phyloP scores from a whole-genome alignment of 192 early-diverging fungal species.

The Pilobolus umbonatus region DNA sequence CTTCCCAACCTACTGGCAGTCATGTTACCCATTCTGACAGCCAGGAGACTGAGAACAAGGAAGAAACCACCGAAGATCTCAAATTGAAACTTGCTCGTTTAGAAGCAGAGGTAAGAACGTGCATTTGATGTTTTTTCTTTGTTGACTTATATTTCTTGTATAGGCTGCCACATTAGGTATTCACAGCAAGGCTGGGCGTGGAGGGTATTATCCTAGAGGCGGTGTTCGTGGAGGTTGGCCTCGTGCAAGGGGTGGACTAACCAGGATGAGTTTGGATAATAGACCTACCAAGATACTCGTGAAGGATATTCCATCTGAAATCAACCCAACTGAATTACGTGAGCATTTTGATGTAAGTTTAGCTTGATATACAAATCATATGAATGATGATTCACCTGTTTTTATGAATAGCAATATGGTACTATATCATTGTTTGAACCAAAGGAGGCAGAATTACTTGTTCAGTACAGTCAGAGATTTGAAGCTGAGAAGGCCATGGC shows the following conservation, averaged over 20 bases:
- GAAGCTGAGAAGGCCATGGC: conserved; percentile 34
- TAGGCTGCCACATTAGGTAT: conserved; percentile 35
- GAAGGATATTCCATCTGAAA: conserved; percentile 43
- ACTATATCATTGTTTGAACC: conserved; percentile 10
- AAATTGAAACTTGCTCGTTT: conserved; percentile 56
- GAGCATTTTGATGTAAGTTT: conserved; percentile 60
- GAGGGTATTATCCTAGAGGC: conserved; percentile 38
- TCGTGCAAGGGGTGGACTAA: conserved; percentile 30
- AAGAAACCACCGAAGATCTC: conserved; percentile 39
- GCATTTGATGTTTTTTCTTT: neutral
- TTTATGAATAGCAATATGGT: conserved; percentile 17
- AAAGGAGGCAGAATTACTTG: conserved; percentile 5
- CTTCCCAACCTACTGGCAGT: neutral
- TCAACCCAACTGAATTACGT: conserved; percentile 40
- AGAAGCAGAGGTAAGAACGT: conserved; percentile 51
- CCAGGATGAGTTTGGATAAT: conserved; percentile 57
- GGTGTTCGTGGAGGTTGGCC: conserved; percentile 41
- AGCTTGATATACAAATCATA: neutral
- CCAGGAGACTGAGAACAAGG: conserved; percentile 1
- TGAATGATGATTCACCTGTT: neutral
- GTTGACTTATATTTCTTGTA: conserved; percentile 2
- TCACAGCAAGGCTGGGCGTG: conserved; percentile 44
- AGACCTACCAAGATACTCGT: conserved; percentile 64
- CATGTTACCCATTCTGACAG: conserved; percentile 4
- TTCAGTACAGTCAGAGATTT: conserved; percentile 23